Evolutionary conservation across 768 basidiomycete species (phyloP).

Genomic region (Mycena polygramma): DNA sequence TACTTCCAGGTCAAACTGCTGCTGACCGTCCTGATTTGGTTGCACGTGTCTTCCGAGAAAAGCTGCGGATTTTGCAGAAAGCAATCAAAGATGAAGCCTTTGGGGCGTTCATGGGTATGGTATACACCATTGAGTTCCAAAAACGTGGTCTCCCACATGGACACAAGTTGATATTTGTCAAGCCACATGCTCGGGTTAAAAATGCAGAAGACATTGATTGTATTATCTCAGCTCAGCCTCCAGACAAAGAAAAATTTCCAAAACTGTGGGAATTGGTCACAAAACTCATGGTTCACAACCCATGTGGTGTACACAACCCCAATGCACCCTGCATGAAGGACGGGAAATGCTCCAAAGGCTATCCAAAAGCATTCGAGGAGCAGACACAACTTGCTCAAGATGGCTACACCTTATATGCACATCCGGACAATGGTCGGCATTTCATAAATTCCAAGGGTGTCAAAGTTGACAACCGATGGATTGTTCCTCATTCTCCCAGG

Average conservation of each 20-base stretch:
- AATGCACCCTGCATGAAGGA: slow-evolving; percentile 52
- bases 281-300: slow-evolving; percentile 58
- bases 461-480: slow-evolving; percentile 44
- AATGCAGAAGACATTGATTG: slow-evolving; percentile 47
- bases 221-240: slow-evolving; percentile 50
- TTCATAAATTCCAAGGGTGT: slow-evolving; percentile 11
- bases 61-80: slow-evolving; percentile 7
- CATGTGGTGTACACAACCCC: slow-evolving; percentile 45
- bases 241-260: slow-evolving; percentile 48
- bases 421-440: slow-evolving; percentile 36
- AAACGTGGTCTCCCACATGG: slow-evolving; percentile 60
- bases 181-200: slow-evolving; percentile 22
- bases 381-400: slow-evolving; percentile 48
- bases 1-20: slow-evolving; percentile 35
- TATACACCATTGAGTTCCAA: slow-evolving; percentile 61
- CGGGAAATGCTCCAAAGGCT: slow-evolving; percentile 52
- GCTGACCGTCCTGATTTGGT: slow-evolving; percentile 44
- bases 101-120: slow-evolving; percentile 29
- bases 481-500: slow-evolving; percentile 53
- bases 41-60: slow-evolving; percentile 39
- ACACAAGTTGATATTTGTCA: slow-evolving; percentile 55
- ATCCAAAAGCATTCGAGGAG: slow-evolving; percentile 50
- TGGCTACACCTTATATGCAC: slow-evolving; percentile 53
- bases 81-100: slow-evolving; percentile 3
- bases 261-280: slow-evolving; percentile 40